phyloP scores from a whole-genome alignment of 163 green algal species.

The Trebouxia gelatinosa region DNA sequence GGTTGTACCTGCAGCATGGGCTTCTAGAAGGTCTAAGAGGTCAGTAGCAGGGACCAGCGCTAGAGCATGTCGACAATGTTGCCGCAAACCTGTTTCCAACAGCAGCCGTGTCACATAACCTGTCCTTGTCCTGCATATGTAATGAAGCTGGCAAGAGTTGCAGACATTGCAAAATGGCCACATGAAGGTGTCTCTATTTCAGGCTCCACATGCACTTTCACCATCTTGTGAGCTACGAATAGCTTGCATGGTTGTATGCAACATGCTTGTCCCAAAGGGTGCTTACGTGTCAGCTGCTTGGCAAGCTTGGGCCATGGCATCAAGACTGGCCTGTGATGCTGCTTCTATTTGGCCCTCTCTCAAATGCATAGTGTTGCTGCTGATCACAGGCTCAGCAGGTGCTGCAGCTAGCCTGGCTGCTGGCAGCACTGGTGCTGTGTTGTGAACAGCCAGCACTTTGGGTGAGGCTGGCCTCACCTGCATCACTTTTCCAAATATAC shows the following conservation, averaged over 20 bases:
- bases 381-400: not conserved
- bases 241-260: not conserved
- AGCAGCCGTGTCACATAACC: conserved; percentile 15
- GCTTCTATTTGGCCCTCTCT: not conserved
- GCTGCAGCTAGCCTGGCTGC: not conserved
- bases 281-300: conserved; percentile 2
- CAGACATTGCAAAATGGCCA: not conserved
- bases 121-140: conserved; percentile 9
- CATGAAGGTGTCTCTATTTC: not conserved
- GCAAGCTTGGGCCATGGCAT: not conserved
- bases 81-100: conserved; percentile 9
- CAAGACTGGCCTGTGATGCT: not conserved
- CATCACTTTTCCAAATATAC: no score
- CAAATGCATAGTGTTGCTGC: no score
- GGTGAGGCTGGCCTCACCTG: not conserved
- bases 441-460: not conserved
- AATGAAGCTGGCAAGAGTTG: not conserved
- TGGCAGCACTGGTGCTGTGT: not conserved
- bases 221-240: no score
- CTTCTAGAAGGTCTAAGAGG: conserved; percentile 22
- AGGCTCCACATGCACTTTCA: not conserved
- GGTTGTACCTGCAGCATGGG: conserved; percentile 3
- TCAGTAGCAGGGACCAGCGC: not conserved
- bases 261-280: not conserved
- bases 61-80: not conserved